Conservation (phyloP, 108 stramenopile species). For the Aureococcus anophagefferens region DNA sequence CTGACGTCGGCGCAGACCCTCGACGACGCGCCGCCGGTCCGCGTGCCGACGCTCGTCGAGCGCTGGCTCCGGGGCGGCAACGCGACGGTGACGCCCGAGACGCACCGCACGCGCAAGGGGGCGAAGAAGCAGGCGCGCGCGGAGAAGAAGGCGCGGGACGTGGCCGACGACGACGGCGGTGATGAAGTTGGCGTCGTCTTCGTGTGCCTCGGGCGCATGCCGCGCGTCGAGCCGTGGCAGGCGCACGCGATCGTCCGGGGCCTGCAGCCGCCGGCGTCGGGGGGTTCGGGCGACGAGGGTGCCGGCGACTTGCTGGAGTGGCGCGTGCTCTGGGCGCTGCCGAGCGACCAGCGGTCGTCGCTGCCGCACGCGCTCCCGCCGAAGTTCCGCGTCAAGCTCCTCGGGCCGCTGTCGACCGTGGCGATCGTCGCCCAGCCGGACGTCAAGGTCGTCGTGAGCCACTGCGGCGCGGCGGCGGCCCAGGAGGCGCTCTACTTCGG, state of each 20-base stretch:
- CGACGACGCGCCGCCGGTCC: too few species aligned
- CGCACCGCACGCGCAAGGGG: too few species aligned
- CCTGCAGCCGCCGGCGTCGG: conserved; percentile 12
- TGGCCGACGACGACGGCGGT: background rate
- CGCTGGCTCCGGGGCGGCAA: too few species aligned
- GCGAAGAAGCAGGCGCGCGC: too few species aligned
- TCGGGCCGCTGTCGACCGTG: conserved; percentile 17
- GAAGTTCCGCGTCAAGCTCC: conserved; percentile 19
- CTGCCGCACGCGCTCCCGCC: conserved; percentile 18
- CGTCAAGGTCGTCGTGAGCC: conserved; percentile 24
- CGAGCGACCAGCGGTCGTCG: conserved; percentile 17
- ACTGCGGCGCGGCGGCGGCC: conserved; percentile 27
- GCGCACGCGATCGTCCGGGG: conserved; percentile 21
- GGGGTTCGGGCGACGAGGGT: conserved; percentile 8
- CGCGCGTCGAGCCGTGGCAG: conserved; percentile 24
- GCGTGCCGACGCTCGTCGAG: too few species aligned
- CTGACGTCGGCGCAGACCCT: too few species aligned
- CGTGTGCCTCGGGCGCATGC: conserved; percentile 25
- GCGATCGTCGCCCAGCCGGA: conserved; percentile 22
- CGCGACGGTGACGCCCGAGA: too few species aligned
- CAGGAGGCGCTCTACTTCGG: conserved; percentile 25
- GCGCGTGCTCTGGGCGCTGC: conserved; percentile 18
- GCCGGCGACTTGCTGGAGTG: background rate
- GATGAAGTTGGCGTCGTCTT: conserved; percentile 19
- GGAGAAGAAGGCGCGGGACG: too few species aligned